Evolutionary conservation across 2,329 filamentous ascomycete genomes (phyloP).

Genomic region (Huntiella abstrusa): DNA sequence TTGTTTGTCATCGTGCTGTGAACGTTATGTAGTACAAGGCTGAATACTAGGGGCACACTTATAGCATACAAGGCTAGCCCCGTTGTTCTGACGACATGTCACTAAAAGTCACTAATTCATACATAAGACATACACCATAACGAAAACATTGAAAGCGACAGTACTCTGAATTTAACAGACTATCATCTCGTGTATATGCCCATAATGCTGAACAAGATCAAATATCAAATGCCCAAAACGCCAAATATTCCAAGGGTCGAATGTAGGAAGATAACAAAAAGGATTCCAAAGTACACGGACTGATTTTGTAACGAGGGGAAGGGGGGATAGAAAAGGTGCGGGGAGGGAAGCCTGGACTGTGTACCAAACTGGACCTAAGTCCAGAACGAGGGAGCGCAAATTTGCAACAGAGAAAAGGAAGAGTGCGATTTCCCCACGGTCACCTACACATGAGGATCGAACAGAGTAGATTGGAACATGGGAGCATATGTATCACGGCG

Average conservation of each 20-base stretch:
- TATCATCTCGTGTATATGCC: conserved; percentile 10
- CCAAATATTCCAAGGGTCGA: conserved; percentile 5
- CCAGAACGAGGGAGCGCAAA: not conserved
- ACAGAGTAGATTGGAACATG: not conserved
- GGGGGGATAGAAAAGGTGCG: not conserved
- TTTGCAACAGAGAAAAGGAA: not conserved
- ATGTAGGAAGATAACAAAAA: not conserved
- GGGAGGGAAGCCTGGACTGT: not conserved
- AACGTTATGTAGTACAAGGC: no score
- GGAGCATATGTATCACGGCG: not conserved
- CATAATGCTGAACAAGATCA: conserved; percentile 11
- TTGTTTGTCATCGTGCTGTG: no score
- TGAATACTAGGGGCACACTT: no score
- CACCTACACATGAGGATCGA: not conserved
- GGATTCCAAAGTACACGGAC: conserved; percentile 1
- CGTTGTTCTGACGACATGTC: not conserved
- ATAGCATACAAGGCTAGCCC: no score
- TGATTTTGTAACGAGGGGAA: not conserved
- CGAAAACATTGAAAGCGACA: conserved; percentile 5
- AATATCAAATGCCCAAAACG: conserved; percentile 12
- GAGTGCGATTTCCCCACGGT: not conserved
- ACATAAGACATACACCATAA: not conserved
- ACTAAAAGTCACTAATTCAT: not conserved
- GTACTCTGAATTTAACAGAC: conserved; percentile 9
- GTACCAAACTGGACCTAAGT: not conserved